phyloP scores from a whole-genome alignment of 441 rosid species.

The Biscutella laevigata region DNA sequence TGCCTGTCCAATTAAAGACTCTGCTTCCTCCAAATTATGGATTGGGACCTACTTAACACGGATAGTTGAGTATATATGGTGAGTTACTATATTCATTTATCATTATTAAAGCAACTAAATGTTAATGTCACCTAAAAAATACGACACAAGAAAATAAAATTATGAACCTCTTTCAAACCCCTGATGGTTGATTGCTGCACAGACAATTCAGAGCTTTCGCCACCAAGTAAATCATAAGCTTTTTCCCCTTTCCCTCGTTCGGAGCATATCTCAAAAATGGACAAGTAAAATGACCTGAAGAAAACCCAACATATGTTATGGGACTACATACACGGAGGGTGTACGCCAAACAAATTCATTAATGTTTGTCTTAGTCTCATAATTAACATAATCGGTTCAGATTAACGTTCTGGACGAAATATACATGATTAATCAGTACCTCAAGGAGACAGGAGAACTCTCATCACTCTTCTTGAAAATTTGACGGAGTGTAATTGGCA shows the following conservation, averaged over 20 bases:
- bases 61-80: background rate
- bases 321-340: background rate
- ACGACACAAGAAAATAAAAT: background rate
- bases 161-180: slow-evolving; percentile 63
- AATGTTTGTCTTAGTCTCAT: background rate
- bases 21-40: slow-evolving; percentile 51
- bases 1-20: slow-evolving; percentile 58
- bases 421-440: slow-evolving; percentile 28
- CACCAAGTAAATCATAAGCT: slow-evolving; percentile 54
- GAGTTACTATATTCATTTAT: slow-evolving; percentile 8
- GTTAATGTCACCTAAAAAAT: background rate
- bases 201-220: slow-evolving; percentile 45
- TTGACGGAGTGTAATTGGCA: slow-evolving; percentile 50
- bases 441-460: slow-evolving; percentile 18
- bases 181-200: slow-evolving; percentile 61
- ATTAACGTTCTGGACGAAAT: background rate
- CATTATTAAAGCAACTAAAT: background rate
- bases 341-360: slow-evolving; percentile 1
- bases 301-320: background rate
- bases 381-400: background rate
- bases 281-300: slow-evolving; percentile 52
- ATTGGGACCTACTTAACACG: slow-evolving; percentile 37
- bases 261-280: slow-evolving; percentile 76
- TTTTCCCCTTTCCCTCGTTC: slow-evolving; percentile 78
- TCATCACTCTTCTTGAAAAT: slow-evolving; percentile 36